Conservation (phyloP, 1,284 basidiomycete genomes). For the Stygiomarasmius scandens region DNA sequence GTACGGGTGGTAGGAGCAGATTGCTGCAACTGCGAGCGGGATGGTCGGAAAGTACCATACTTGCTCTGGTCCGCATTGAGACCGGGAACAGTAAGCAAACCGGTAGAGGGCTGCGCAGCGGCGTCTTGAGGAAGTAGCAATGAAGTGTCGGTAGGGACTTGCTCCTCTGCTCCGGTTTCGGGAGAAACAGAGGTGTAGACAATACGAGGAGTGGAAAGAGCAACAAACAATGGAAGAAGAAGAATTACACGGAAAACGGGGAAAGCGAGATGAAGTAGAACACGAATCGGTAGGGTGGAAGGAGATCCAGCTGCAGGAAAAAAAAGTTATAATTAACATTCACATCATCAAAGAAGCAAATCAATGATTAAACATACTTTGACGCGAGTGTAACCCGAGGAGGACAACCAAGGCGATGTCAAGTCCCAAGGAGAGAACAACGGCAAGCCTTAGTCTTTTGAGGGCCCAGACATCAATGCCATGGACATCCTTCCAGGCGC, state of each 20-base stretch:
- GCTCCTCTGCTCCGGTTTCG: constrained; percentile 42
- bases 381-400: constrained; percentile 43
- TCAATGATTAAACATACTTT: constrained; percentile 39
- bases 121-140: constrained; percentile 54
- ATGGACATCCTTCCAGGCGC: constrained; percentile 74
- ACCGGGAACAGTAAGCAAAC: constrained; percentile 46
- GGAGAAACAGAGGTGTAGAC: constrained; percentile 55
- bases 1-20: constrained; percentile 61
- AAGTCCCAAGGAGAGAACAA: constrained; percentile 54
- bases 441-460: constrained; percentile 55
- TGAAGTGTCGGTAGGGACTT: constrained; percentile 47
- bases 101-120: constrained; percentile 43
- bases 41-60: constrained; percentile 73
- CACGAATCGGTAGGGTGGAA: constrained; percentile 35
- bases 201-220: constrained; percentile 61
- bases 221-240: constrained; percentile 58
- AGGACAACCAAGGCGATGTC: constrained; percentile 64
- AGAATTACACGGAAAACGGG: constrained; percentile 67
- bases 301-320: constrained; percentile 23
- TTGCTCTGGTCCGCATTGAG: constrained; percentile 51
- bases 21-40: constrained; percentile 49
- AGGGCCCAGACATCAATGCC: constrained; percentile 73
- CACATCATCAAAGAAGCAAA: not conserved
- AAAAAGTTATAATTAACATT: not conserved
- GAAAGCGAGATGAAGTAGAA: constrained; percentile 61